Evolutionary conservation across 257 asterid genomes (phyloP).

Genomic region (Ehretia macrophylla): DNA sequence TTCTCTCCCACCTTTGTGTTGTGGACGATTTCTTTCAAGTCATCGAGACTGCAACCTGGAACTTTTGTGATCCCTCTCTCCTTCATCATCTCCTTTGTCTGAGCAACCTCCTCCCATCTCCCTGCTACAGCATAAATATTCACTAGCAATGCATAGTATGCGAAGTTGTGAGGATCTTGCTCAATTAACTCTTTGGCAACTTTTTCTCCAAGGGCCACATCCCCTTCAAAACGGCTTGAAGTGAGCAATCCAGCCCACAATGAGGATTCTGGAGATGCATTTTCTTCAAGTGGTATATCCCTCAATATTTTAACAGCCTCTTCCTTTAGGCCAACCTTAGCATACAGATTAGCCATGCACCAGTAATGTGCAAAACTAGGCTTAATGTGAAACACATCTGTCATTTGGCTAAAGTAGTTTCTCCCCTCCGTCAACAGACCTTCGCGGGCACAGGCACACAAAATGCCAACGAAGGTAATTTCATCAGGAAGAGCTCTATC

Average conservation of each 20-base stretch:
- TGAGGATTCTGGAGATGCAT: constrained; percentile 33
- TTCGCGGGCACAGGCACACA: constrained; percentile 66
- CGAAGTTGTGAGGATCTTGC: constrained; percentile 49
- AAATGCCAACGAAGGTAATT: constrained; percentile 59
- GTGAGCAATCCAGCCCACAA: constrained; percentile 51
- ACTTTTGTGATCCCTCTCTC: constrained; percentile 41
- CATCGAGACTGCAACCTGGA: constrained; percentile 52
- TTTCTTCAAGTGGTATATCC: constrained; percentile 35
- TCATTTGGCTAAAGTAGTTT: constrained; percentile 42
- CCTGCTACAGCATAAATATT: constrained; percentile 65
- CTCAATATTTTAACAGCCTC: constrained; percentile 52
- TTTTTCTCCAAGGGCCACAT: constrained; percentile 37
- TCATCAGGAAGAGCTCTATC: constrained; percentile 44
- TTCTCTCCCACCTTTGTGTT: constrained; percentile 11
- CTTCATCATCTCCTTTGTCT: constrained; percentile 48
- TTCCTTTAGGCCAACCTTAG: constrained; percentile 40
- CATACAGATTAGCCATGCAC: constrained; percentile 74
- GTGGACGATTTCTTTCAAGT: constrained; percentile 52
- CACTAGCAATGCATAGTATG: constrained; percentile 47
- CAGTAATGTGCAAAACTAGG: constrained; percentile 66
- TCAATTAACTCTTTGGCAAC: constrained; percentile 49
- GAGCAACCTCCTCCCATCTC: constrained; percentile 61
- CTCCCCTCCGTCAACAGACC: constrained; percentile 44
- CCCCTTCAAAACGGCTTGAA: constrained; percentile 54
- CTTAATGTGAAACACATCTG: constrained; percentile 30